Percentiles rank a stretch among this genome's conserved stretches.
Evolutionary conservation across 345 rosid species (phyloP).

Genomic region (Melastoma malabathricum): DNA sequence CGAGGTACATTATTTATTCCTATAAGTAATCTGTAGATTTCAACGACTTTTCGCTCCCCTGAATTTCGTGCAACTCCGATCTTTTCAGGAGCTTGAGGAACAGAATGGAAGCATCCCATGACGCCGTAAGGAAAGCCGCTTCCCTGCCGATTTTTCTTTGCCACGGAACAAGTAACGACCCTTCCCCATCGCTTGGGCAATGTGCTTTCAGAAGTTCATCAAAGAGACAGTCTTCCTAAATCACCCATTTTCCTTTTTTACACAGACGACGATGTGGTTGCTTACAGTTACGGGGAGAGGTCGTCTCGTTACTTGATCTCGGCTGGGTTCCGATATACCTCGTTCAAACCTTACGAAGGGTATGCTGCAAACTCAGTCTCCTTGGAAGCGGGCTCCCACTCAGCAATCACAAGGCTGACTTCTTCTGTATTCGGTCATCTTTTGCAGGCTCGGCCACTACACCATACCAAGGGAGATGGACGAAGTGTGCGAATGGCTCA

Average conservation of each 20-base stretch:
- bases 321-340: conserved; percentile 10
- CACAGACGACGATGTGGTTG: conserved; percentile 17
- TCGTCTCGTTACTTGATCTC: conserved; percentile 9
- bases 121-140: conserved; percentile 34
- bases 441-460: conserved; percentile 16
- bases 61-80: background rate
- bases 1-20: conserved; percentile 28
- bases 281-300: conserved; percentile 12
- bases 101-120: conserved; percentile 25
- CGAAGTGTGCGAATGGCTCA: conserved; percentile 16
- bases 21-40: background rate
- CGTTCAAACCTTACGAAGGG: conserved; percentile 15
- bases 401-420: background rate
- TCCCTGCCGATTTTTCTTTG: conserved; percentile 31
- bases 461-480: conserved; percentile 14
- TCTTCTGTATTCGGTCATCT: background rate
- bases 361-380: background rate
- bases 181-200: background rate
- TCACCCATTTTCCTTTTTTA: background rate
- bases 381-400: background rate
- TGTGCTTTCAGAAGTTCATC: too few species aligned
- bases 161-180: conserved; percentile 22
- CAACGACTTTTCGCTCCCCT: background rate
- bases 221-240: too few species aligned
- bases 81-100: conserved; percentile 24